Conservation (phyloP, 108 stramenopile genomes). For the Nannochloropsis granulata region DNA sequence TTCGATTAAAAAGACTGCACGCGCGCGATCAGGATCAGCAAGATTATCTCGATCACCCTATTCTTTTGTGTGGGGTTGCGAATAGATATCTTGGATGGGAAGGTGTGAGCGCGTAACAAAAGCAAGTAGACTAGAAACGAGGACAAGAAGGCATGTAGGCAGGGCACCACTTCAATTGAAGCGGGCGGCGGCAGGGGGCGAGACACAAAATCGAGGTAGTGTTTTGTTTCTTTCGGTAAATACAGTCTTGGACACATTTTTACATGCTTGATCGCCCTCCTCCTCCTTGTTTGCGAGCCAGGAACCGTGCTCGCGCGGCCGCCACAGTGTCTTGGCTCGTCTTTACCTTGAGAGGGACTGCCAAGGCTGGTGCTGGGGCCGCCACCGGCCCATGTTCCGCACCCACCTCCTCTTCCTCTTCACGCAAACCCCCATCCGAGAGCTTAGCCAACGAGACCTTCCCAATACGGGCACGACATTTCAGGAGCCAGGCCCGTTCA, state of each 20-base stretch:
- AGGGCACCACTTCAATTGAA: too few relatives aligned
- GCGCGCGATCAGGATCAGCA: too few relatives aligned
- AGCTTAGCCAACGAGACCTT: not conserved
- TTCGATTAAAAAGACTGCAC: too few relatives aligned
- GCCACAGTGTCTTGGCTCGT: not conserved
- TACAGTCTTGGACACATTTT: too few relatives aligned
- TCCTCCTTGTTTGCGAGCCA: not conserved
- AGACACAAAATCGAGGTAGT: not conserved
- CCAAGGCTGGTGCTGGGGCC: not conserved
- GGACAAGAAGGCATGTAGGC: too few relatives aligned
- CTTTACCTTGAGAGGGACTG: not conserved
- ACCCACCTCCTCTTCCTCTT: not conserved
- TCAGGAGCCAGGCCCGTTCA: constrained; percentile 19
- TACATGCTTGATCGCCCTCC: not conserved
- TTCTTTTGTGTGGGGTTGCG: too few relatives aligned
- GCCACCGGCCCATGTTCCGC: not conserved
- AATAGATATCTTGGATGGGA: too few relatives aligned
- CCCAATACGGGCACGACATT: constrained; percentile 1
- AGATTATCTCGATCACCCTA: too few relatives aligned
- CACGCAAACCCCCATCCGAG: not conserved
- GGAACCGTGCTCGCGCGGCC: constrained; percentile 21
- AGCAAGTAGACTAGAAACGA: too few relatives aligned
- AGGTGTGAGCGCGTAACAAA: too few relatives aligned
- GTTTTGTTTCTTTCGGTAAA: not conserved
- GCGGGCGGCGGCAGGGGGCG: not conserved